phyloP scores from a whole-genome alignment of 139 green algal genomes.

The Coelastrella sp. region DNA sequence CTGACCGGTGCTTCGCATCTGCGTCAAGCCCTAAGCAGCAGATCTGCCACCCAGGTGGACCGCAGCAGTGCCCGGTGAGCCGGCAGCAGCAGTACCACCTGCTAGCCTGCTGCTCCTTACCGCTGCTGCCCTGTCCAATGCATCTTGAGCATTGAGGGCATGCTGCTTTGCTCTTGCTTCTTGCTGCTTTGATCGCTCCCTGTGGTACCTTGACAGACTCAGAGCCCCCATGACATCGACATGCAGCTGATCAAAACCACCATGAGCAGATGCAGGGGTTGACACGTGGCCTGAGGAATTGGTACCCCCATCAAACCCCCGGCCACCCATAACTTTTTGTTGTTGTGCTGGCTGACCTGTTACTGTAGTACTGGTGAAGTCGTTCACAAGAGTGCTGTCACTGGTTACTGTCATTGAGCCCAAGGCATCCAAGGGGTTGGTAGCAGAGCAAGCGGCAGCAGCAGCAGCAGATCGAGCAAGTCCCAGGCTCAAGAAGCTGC shows the following conservation, averaged over 20 bases:
- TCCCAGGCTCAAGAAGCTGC: constrained; percentile 5
- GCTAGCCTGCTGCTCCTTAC: constrained; percentile 35
- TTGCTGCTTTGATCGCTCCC: constrained; percentile 48
- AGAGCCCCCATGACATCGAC: constrained; percentile 41
- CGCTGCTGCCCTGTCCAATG: constrained; percentile 5
- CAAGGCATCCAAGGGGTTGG: too few relatives aligned
- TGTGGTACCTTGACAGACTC: constrained; percentile 45
- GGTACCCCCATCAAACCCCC: background rate
- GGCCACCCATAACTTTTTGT: background rate
- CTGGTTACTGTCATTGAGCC: too few relatives aligned
- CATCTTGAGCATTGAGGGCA: constrained; percentile 15
- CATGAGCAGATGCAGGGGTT: background rate
- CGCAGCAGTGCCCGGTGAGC: too few relatives aligned
- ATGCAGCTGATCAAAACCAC: background rate
- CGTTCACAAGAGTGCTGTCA: too few relatives aligned
- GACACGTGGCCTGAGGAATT: background rate
- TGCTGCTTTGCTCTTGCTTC: constrained; percentile 54
- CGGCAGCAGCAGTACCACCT: background rate
- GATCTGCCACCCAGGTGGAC: too few relatives aligned
- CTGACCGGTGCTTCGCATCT: too few relatives aligned
- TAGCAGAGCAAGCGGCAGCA: too few relatives aligned
- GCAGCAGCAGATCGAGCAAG: too few relatives aligned
- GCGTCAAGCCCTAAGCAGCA: too few relatives aligned
- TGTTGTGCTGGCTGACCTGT: background rate
- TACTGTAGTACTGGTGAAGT: too few relatives aligned